These are phyloP conservation scores for Afroboletus lepidellus DNA, from an alignment of 1,284 basidiomycete species.

Conservation along the genomic window DNA sequence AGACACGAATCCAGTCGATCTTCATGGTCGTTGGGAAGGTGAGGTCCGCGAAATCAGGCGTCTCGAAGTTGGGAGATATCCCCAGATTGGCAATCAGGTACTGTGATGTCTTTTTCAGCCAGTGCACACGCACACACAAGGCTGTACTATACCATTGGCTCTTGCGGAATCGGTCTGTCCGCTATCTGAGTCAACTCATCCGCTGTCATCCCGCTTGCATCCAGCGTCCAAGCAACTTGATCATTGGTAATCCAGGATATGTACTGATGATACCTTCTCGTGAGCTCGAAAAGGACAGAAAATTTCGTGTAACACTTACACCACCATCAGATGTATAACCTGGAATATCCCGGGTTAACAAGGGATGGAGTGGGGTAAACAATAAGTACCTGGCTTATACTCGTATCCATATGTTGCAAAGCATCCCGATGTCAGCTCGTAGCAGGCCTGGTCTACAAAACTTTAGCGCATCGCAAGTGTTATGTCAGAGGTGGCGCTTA, in stretches of 20 bases:
- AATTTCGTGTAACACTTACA: slow-evolving; percentile 29
- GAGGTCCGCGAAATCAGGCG: slow-evolving; percentile 63
- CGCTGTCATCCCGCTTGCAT: slow-evolving; percentile 67
- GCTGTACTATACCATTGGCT: slow-evolving; percentile 65
- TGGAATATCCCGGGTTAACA: slow-evolving; percentile 22
- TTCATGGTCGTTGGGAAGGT: slow-evolving; percentile 70
- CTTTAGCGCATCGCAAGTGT: slow-evolving; percentile 3
- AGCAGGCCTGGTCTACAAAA: slow-evolving; percentile 31
- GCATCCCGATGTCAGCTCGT: slow-evolving; percentile 34
- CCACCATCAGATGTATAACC: slow-evolving; percentile 24
- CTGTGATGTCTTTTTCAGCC: slow-evolving; percentile 32
- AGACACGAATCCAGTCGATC: slow-evolving; percentile 84
- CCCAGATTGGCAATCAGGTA: slow-evolving; percentile 83
- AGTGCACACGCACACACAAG: background rate
- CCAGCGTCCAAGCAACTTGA: slow-evolving; percentile 74
- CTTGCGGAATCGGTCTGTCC: slow-evolving; percentile 74
- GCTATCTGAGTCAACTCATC: slow-evolving; percentile 67
- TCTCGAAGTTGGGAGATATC: slow-evolving; percentile 76
- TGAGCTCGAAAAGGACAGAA: slow-evolving; percentile 16
- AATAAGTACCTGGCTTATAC: slow-evolving; percentile 43
- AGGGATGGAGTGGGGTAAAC: slow-evolving; percentile 14
- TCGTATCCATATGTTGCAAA: slow-evolving; percentile 55
- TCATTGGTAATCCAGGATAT: slow-evolving; percentile 76
- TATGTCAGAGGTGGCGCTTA: slow-evolving; percentile 1
- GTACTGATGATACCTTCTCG: slow-evolving; percentile 46